phyloP scores from a whole-genome alignment of 192 early-diverging fungal species.

The Coemansia sp. region DNA sequence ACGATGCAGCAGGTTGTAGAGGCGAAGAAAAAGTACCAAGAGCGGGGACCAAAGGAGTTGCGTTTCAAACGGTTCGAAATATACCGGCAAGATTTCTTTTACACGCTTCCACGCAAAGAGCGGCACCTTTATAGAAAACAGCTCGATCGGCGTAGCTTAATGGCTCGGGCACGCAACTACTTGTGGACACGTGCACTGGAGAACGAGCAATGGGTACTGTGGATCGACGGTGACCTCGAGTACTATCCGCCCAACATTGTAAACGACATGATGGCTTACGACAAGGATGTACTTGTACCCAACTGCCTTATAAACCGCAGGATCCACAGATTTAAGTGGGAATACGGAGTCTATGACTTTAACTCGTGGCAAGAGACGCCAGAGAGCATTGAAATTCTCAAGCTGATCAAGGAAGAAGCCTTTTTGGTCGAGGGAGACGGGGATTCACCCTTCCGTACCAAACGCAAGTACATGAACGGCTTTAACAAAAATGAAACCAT shows the following conservation, averaged over 20 bases:
- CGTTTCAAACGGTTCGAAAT: conserved; percentile 64
- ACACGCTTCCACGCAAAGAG: conserved; percentile 56
- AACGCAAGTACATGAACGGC: conserved; percentile 48
- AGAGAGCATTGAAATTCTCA: conserved; percentile 55
- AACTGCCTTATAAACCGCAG: conserved; percentile 59
- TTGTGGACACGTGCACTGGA: conserved; percentile 61
- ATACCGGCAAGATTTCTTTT: conserved; percentile 64
- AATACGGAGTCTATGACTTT: conserved; percentile 64
- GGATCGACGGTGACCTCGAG: conserved; percentile 74
- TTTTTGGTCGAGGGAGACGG: conserved; percentile 55
- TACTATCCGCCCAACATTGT: conserved; percentile 66
- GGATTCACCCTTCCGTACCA: conserved; percentile 27
- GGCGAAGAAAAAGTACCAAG: conserved; percentile 47
- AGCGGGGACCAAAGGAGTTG: conserved; percentile 42
- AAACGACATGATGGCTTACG: conserved; percentile 62
- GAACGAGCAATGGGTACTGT: conserved; percentile 72
- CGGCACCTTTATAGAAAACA: conserved; percentile 66
- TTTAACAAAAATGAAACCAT: conserved; percentile 50
- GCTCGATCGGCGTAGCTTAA: conserved; percentile 59
- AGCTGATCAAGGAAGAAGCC: conserved; percentile 36
- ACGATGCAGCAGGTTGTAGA: conserved; percentile 61
- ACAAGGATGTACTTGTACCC: conserved; percentile 73
- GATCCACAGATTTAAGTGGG: conserved; percentile 52
- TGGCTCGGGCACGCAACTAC: conserved; percentile 69
- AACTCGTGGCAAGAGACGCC: conserved; percentile 73